Evolutionary conservation across 1,139 yeast species (phyloP).

Genomic region (Saccharomycopsis crataegensis): DNA sequence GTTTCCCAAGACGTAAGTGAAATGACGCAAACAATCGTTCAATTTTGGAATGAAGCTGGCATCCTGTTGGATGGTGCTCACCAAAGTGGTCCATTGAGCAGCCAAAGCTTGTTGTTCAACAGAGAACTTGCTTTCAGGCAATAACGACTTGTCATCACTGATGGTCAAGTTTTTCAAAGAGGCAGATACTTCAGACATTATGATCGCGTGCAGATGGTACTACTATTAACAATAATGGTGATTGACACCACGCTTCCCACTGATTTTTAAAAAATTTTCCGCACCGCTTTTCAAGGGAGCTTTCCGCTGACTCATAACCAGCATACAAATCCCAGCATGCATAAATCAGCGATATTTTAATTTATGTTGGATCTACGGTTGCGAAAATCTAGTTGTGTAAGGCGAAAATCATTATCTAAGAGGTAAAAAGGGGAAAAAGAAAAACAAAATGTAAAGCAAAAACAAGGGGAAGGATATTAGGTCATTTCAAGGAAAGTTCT

Average conservation of each 20-base stretch:
- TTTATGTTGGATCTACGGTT: too few species aligned
- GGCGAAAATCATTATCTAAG: too few species aligned
- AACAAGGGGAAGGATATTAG: not conserved
- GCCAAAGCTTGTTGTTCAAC: constrained; percentile 59
- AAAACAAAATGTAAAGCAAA: not conserved
- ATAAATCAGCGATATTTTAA: too few species aligned
- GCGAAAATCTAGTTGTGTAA: too few species aligned
- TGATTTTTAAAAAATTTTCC: too few species aligned
- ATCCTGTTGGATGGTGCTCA: constrained; percentile 43
- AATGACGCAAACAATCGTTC: constrained; percentile 60
- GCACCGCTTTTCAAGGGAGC: too few species aligned
- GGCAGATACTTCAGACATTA: constrained; percentile 8
- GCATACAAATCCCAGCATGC: too few species aligned
- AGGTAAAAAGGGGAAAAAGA: too few species aligned
- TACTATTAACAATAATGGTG: too few species aligned
- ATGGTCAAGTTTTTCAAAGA: constrained; percentile 12
- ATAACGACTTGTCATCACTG: constrained; percentile 14
- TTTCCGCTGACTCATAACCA: too few species aligned
- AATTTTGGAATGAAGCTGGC: constrained; percentile 55
- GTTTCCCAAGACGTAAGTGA: constrained; percentile 65
- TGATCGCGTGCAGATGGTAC: not conserved
- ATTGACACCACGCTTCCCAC: too few species aligned
- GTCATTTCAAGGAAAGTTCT: too few species aligned
- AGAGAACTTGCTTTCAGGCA: constrained; percentile 22
- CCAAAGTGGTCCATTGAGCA: constrained; percentile 63